Conservation (phyloP, 345 rosid genomes). For the Pistacia vera region DNA sequence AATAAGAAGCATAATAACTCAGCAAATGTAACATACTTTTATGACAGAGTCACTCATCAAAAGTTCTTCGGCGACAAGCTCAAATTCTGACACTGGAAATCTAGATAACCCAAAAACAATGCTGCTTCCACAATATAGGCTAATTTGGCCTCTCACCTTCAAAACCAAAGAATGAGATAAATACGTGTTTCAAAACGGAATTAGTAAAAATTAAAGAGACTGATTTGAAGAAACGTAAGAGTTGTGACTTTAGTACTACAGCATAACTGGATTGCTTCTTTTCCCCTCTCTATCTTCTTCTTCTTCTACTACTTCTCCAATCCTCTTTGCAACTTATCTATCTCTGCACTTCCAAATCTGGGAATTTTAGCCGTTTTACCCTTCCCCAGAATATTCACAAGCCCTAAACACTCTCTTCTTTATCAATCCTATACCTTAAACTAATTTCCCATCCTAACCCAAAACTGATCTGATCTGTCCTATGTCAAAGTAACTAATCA, state of each 20-base stretch:
- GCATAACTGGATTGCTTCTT: neutral
- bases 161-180: slow-evolving; percentile 20
- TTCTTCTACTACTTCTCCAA: neutral
- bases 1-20: slow-evolving; percentile 8
- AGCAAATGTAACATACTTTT: slow-evolving; percentile 60
- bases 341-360: neutral
- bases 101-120: slow-evolving; percentile 84
- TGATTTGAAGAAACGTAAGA: neutral
- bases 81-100: slow-evolving; percentile 94
- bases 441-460: too few species aligned
- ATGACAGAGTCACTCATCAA: slow-evolving; percentile 93
- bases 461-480: neutral
- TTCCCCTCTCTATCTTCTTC: neutral
- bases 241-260: too few species aligned
- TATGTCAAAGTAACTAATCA: neutral
- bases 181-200: slow-evolving; percentile 6
- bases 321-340: neutral
- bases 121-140: slow-evolving; percentile 81
- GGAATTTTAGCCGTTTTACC: neutral
- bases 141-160: slow-evolving; percentile 96
- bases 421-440: neutral
- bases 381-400: neutral
- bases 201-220: slow-evolving; percentile 17
- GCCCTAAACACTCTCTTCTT: neutral
- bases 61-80: slow-evolving; percentile 96